A percentile compares a stretch with the other conserved stretches of the same genome.
Evolutionary conservation across 129 eudicot species (phyloP).

Genomic region (Chrysanthemum seticuspe): DNA sequence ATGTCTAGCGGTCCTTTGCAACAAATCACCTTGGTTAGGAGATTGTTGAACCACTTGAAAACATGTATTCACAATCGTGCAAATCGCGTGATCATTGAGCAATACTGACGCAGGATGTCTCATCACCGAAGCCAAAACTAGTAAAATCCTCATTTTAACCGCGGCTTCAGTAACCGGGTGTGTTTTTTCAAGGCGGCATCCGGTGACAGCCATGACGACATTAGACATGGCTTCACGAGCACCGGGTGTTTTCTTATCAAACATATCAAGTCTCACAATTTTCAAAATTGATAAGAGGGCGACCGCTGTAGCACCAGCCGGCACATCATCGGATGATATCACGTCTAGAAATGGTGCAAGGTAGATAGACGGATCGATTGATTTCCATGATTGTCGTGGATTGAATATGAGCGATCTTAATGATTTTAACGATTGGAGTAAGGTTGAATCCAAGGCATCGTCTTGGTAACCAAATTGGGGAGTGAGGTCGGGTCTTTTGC

Average conservation of each 20-base stretch:
- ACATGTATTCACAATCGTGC: constrained; percentile 79
- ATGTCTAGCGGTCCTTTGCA: constrained; percentile 61
- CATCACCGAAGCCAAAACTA: constrained; percentile 52
- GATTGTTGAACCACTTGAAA: constrained; percentile 88
- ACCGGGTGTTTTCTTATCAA: constrained; percentile 67
- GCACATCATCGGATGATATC: constrained; percentile 71
- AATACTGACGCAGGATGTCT: constrained; percentile 56
- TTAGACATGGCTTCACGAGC: constrained; percentile 54
- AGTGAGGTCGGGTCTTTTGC: constrained; percentile 44
- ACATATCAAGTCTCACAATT: constrained; percentile 52
- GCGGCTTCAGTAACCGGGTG: constrained; percentile 57
- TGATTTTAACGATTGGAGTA: constrained; percentile 59
- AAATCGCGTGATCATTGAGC: constrained; percentile 63
- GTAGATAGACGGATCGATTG: constrained; percentile 62
- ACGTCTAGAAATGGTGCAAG: constrained; percentile 83
- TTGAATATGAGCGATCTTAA: constrained; percentile 66
- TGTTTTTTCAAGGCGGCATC: constrained; percentile 76
- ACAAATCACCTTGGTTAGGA: constrained; percentile 55
- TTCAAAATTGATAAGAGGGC: constrained; percentile 72
- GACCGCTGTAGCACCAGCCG: constrained; percentile 71
- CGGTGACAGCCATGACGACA: constrained; percentile 59
- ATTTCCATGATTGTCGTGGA: constrained; percentile 72
- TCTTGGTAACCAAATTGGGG: constrained; percentile 45
- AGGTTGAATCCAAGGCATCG: constrained; percentile 37
- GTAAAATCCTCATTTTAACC: constrained; percentile 67